Evolutionary conservation across 2,329 filamentous ascomycete genomes (phyloP), one percentile per base, ranked within the genome.

Genomic region (Cladosporium velox): DNA sequence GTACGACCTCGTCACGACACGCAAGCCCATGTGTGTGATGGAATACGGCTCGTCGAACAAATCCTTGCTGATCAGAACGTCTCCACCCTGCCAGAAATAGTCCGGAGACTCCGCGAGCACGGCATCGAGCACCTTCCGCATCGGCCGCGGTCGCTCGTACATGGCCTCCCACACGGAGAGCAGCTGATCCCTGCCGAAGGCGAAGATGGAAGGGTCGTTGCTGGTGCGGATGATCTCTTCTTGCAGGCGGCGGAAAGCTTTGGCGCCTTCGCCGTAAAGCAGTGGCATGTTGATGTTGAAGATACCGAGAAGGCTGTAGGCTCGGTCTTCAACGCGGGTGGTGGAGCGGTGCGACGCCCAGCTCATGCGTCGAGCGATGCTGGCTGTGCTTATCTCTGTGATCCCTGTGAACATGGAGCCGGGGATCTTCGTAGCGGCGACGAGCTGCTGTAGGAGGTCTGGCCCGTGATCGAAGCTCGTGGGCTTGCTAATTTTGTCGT

Each of bases 271-370:
- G 0, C 81, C 80, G 63, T 83, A 83, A 0, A 82, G 59, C 0
- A 82, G 66, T 0, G 80, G 76, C 77, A 83, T 80, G 32, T 79
- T 75, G 35, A 83, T 73, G 0, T 72, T 72, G 30, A 83, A 83
- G 0, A 83, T 73, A 0, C 81, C 81, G 2, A 83, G 65, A 0
- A 84, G 71, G 4, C 75, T 81, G 55, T 83, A 84, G 0, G 79
- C 79, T 21, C 74, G 73, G 44, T 83, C 82, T 51, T 83, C 81
- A 0, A 60, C 2, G 3, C 75, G 51, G 7, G 67, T 68, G 3
- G 62, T 62, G 8, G 6, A 15, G 14, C 67, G 55, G 5, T 41
- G 8, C 5, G 60, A 49, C 24, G 65, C 67, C 67, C 67, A 68
- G 24, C 60, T 67, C 67, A 68, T 66, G 18, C 62, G 58, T 21